Conservation (phyloP, 768 basidiomycete species). For the Gloeopeniophorella convolvens region DNA sequence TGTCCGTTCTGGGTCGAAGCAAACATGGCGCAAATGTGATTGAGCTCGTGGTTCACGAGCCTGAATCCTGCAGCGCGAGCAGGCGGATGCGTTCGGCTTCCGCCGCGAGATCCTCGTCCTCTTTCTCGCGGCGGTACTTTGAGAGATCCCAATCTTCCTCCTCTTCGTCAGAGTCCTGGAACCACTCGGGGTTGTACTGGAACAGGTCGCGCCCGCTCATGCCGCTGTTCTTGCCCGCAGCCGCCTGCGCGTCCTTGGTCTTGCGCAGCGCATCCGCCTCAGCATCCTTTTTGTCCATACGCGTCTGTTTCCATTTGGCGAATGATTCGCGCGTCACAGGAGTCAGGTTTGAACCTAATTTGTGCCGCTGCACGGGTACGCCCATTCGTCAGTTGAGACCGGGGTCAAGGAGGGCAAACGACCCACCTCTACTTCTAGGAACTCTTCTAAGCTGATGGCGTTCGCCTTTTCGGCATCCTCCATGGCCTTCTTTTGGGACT, state of each 20-base stretch:
- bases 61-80: conserved; percentile 34
- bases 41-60: conserved; percentile 27
- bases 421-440: conserved; percentile 90
- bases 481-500: conserved; percentile 85
- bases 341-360: conserved; percentile 83
- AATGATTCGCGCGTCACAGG: conserved; percentile 92
- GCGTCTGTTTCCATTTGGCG: conserved; percentile 90
- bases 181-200: conserved; percentile 95
- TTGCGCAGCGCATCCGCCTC: conserved; percentile 77
- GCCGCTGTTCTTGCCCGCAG: conserved; percentile 85
- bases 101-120: conserved; percentile 49
- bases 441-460: conserved; percentile 89
- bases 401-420: too few species aligned
- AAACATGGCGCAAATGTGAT: conserved; percentile 28
- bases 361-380: conserved; percentile 67
- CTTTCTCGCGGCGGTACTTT: conserved; percentile 55
- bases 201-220: conserved; percentile 98
- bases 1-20: conserved; percentile 7
- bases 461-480: conserved; percentile 90
- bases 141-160: conserved; percentile 45
- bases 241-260: conserved; percentile 72
- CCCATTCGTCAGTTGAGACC: too few species aligned
- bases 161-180: conserved; percentile 64
- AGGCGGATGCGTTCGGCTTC: conserved; percentile 48
- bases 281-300: conserved; percentile 92